These are phyloP conservation scores for Mrakia hoshinonis DNA, from an alignment of 768 basidiomycete genomes.

Conservation along the genomic window DNA sequence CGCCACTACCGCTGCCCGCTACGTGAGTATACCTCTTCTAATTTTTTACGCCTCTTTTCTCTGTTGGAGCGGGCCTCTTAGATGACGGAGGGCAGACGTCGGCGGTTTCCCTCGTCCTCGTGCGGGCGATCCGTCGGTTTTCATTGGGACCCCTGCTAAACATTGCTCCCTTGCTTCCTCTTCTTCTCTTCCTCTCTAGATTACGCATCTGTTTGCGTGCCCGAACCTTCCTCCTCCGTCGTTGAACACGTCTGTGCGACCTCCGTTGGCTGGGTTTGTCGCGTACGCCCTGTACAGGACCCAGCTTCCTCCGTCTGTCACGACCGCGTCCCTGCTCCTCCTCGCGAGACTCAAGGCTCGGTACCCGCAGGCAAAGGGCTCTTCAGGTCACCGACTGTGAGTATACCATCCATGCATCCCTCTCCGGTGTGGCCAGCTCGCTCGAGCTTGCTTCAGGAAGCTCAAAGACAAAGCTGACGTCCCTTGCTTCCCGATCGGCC, in stretches of 20 bases:
- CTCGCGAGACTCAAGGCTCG: constrained; percentile 77
- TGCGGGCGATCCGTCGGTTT: no score
- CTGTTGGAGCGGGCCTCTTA: not conserved
- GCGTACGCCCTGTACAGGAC: constrained; percentile 45
- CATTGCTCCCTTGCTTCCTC: not conserved
- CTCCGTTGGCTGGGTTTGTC: constrained; percentile 32
- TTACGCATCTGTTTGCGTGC: constrained; percentile 75
- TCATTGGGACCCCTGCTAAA: no score
- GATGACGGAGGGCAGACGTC: not conserved
- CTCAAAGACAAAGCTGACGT: not conserved
- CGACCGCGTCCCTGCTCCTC: constrained; percentile 60
- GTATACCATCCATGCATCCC: not conserved
- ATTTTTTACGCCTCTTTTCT: no score
- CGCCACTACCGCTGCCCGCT: constrained; percentile 61
- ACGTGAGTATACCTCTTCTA: constrained; percentile 40
- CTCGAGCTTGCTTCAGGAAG: not conserved
- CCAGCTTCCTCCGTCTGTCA: constrained; percentile 59
- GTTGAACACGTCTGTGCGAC: constrained; percentile 22
- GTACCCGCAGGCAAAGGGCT: constrained; percentile 84
- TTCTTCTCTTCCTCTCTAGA: constrained; percentile 37
- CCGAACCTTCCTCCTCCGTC: constrained; percentile 56
- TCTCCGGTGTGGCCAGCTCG: not conserved
- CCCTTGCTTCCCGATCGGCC: not conserved
- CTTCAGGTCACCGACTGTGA: constrained; percentile 69
- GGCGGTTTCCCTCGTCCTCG: no score